Base-by-base conservation (phyloP, 768 basidiomycete genomes). In the Phanerochaete carnosa region DNA sequence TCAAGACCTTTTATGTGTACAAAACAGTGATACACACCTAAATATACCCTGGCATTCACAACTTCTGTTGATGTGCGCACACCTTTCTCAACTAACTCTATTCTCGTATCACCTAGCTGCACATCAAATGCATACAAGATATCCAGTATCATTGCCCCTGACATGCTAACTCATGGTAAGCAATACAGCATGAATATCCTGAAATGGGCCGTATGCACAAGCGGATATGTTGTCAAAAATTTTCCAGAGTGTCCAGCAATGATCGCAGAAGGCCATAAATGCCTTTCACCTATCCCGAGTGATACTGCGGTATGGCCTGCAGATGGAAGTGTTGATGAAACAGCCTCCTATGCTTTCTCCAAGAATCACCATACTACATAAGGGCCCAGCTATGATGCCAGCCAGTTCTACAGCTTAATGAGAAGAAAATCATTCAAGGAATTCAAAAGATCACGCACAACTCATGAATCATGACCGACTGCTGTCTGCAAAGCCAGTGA, bases 221-320 rank as follows among this genome's bases (percentile, higher is more conserved):
- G 11, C 35, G 55, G 2, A 58, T n/a, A 35, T 57, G 33, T 22
- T 28, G 11, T 2, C 59, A 45, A 30, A 74, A 72, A 25, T 66
- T 64, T 2, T 66, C 63, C 35, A 73, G 73, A 0, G 65, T 49
- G 45, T 70, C 64, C 13, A 71, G 56, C 22, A 75, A 57, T 15
- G 58, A 63, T 11, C 56, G 22, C 28, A 58, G 16, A 26, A 64
- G 51, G 13, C 43, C 23, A 19, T 52, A 33, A 15, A 58, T 35
- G 26, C 45, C 63, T 35, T 56, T 28, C 2, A 15, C 25, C 22
- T 54, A 22, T 28, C n/a, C 26, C 26, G 55, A 23, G 15, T 58
- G 37, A 28, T 55, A 58, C 30, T 52, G 19, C 13, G 28, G 33
- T 23, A 51, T 25, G n/a, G 45, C 62, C 8, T 23, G n/a, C 28